Evolutionary conservation across 2,329 filamentous ascomycete species (phyloP).

Genomic region (Diaporthe amygdali): DNA sequence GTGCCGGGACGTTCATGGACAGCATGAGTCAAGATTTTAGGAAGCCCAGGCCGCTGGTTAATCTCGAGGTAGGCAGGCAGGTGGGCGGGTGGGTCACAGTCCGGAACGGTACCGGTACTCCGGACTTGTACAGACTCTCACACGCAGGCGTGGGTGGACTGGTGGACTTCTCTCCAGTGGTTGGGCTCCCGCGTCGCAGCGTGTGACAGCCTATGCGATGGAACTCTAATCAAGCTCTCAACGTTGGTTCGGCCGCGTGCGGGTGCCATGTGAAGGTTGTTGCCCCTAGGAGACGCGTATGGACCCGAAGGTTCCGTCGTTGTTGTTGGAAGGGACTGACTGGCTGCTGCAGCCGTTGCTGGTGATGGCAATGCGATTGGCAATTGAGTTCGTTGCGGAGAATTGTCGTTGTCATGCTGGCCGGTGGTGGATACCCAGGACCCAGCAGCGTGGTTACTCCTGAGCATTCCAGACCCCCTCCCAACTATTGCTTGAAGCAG

Average conservation of each 20-base stretch:
- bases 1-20: background rate
- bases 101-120: background rate
- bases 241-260: background rate
- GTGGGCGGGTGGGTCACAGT: no score
- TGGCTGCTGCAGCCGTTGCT: background rate
- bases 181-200: background rate
- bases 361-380: conserved; percentile 6
- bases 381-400: conserved; percentile 1
- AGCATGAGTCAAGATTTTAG: background rate
- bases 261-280: background rate
- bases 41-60: conserved; percentile 6
- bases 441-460: conserved; percentile 10
- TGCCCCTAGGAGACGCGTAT: background rate
- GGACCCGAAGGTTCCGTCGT: background rate
- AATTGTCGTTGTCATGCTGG: conserved; percentile 5
- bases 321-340: background rate
- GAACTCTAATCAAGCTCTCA: background rate
- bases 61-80: background rate
- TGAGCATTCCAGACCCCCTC: conserved; percentile 7
- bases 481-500: background rate
- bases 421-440: background rate
- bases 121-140: background rate
- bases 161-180: background rate
- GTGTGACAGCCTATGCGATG: conserved; percentile 18
- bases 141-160: background rate